phyloP scores from a whole-genome alignment of 352 stramenopile species.

The Pseudoperonospora humuli region DNA sequence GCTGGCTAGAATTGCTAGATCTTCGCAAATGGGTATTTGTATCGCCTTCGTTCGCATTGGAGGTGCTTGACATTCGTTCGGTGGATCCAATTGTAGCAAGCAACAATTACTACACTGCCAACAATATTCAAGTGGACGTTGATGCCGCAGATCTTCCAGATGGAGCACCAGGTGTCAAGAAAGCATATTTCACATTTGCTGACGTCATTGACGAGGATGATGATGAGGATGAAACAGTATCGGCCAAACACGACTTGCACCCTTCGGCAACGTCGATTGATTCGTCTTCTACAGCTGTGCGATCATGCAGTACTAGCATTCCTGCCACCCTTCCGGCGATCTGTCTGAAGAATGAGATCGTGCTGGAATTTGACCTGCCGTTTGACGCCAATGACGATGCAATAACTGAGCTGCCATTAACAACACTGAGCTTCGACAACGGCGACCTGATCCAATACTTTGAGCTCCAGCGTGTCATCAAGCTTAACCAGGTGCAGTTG shows the following conservation, averaged over 20 bases:
- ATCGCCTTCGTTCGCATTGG: constrained; percentile 55
- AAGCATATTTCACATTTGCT: constrained; percentile 47
- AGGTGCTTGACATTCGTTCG: constrained; percentile 55
- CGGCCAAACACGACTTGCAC: constrained; percentile 4
- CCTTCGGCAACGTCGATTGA: constrained; percentile 37
- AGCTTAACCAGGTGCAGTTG: constrained; percentile 63
- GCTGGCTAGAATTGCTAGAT: constrained; percentile 81
- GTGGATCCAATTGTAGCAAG: constrained; percentile 67
- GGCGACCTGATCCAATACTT: constrained; percentile 78
- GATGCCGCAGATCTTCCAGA: constrained; percentile 38
- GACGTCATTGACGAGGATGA: constrained; percentile 63
- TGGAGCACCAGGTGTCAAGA: constrained; percentile 25
- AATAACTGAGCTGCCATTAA: constrained; percentile 55
- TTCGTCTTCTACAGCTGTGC: constrained; percentile 47
- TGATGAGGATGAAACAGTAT: constrained; percentile 42
- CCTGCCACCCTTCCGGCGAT: constrained; percentile 60
- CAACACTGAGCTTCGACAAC: constrained; percentile 72
- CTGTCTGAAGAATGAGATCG: constrained; percentile 75
- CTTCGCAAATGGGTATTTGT: constrained; percentile 81
- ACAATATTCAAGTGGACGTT: constrained; percentile 78
- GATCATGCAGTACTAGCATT: constrained; percentile 41
- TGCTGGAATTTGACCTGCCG: constrained; percentile 76
- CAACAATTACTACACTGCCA: constrained; percentile 78
- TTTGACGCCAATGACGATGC: constrained; percentile 59
- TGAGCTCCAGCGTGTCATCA: constrained; percentile 66